Evolutionary conservation across 1,284 basidiomycete genomes (phyloP), one percentile per base, ranked within the genome.

Genomic region (Tilletiopsis washingtonensis): DNA sequence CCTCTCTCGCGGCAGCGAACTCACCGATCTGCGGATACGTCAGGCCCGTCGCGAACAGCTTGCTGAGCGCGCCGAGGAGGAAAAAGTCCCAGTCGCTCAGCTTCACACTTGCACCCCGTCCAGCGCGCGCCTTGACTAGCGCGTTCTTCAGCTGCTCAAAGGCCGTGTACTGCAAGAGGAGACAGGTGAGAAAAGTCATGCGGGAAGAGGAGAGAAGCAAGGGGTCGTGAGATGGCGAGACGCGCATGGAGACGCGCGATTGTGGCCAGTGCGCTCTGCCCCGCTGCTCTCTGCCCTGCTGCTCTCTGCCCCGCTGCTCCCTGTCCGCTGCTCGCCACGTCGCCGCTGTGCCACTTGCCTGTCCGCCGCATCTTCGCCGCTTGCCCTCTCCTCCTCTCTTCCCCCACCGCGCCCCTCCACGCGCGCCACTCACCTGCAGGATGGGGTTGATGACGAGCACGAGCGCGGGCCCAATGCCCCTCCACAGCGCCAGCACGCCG

Each of bases 391-490:
- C 32, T 14, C 5, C 27, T 5, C 27, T 29, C 27, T 29, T 5
- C 5, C 76, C 76, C 17, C n/a, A n/a, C n/a, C n/a, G 63, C n/a
- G n/a, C n/a, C n/a, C n/a, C n/a, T n/a, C n/a, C n/a, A n/a, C n/a
- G n/a, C n/a, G n/a, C n/a, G n/a, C n/a, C n/a, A n/a, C n/a, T 67
- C 51, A 60, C 65, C 71, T 81, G 81, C 38, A 98, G 79, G 29
- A 99, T 87, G 6, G 94, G 94, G 75, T 99, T 99, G 66, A 91
- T 82, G 63, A 97, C 91, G 40, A 98, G 79, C 29, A 91, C 81
- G 45, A 98, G 78, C 15, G 93, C 91, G 2, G 94, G 91, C 0
- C 91, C 90, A 37, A 99, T 81, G n/a, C 94, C 94, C 47, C 90
- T 81, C 86, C 88, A 97, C 69, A 99, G 86, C 1, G 85, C 91